Conservation (phyloP, 2,329 filamentous ascomycete genomes). For the Hymenoscyphus fructigenus region DNA sequence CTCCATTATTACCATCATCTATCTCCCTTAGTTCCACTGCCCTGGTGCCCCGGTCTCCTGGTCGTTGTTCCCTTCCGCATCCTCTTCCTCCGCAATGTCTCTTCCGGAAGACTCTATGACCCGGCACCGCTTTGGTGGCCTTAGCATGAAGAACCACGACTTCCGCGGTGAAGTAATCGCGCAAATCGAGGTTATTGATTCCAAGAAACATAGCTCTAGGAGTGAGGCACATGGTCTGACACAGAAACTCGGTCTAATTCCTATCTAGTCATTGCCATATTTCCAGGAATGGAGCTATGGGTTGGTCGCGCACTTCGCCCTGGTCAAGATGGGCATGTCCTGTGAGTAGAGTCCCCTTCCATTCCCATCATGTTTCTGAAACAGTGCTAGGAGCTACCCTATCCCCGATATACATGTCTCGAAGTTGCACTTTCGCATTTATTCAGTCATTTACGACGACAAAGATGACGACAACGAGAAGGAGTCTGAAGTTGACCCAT, state of each 20-base stretch:
- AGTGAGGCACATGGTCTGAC: background rate
- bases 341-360: background rate
- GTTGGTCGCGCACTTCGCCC: background rate
- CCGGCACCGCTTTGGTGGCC: background rate
- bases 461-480: conserved; percentile 40
- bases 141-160: background rate
- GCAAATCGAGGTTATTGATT: background rate
- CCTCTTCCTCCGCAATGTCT: background rate
- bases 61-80: background rate
- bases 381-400: conserved; percentile 12
- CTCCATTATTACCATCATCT: background rate
- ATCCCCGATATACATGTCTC: conserved; percentile 48
- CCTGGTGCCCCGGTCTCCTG: background rate
- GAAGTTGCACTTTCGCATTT: conserved; percentile 55
- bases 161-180: background rate
- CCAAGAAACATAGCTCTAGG: background rate
- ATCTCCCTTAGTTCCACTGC: background rate
- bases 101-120: background rate
- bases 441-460: conserved; percentile 53
- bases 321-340: background rate
- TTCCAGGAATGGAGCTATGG: background rate
- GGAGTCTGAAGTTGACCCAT: conserved; percentile 29
- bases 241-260: background rate
- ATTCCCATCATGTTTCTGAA: background rate
- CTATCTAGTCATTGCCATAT: background rate